These are phyloP conservation scores for Glomus cerebriforme DNA, from an alignment of 192 early-diverging fungal genomes.

Conservation along the genomic window DNA sequence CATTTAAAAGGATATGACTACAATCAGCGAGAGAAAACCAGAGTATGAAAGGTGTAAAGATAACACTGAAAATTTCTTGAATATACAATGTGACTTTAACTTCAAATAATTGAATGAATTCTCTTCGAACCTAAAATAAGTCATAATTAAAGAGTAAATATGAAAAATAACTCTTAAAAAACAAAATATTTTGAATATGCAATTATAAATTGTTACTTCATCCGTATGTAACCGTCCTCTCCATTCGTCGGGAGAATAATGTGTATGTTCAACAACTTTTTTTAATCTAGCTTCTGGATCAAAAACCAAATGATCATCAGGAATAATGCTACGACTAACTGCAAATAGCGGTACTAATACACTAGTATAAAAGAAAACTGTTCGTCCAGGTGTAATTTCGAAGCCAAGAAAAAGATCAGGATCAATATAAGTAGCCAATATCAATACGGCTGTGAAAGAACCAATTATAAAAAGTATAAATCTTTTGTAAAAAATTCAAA, in stretches of 20 bases:
- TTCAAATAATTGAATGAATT: constrained; percentile 80
- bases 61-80: constrained; percentile 77
- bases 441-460: constrained; percentile 84
- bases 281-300: constrained; percentile 79
- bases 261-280: constrained; percentile 82
- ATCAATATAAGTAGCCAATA: constrained; percentile 79
- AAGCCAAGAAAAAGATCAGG: constrained; percentile 86
- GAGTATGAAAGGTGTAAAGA: constrained; percentile 84
- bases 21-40: constrained; percentile 74
- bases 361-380: constrained; percentile 93
- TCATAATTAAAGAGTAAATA: background rate
- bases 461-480: constrained; percentile 91
- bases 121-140: constrained; percentile 61
- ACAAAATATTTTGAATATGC: background rate
- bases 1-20: constrained; percentile 50
- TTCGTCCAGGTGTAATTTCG: constrained; percentile 85
- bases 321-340: constrained; percentile 75
- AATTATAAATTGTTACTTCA: constrained; percentile 49
- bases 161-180: background rate
- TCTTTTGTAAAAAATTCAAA: constrained; percentile 37
- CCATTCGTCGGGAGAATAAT: constrained; percentile 91
- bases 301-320: constrained; percentile 78
- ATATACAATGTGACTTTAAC: constrained; percentile 78
- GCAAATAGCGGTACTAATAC: constrained; percentile 86
- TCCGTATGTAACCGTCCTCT: constrained; percentile 78